Conservation (phyloP, 1,284 basidiomycete genomes). For the Microbotryum silenes-acaulis region DNA sequence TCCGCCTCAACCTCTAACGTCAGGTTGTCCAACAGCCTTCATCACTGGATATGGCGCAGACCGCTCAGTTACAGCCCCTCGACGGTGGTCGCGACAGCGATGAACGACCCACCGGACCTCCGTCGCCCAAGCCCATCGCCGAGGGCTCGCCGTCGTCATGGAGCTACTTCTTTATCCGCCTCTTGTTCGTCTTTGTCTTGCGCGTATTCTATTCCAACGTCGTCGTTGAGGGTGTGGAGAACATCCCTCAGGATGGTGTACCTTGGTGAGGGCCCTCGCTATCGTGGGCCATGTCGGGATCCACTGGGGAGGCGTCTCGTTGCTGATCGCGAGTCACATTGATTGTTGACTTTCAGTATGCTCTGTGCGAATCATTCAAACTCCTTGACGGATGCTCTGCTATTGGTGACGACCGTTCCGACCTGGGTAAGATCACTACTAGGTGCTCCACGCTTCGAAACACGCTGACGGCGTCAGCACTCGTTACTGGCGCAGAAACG, state of each 20-base stretch:
- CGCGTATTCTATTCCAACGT: slow-evolving; percentile 81
- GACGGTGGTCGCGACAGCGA: neutral
- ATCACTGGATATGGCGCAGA: too few relatives aligned
- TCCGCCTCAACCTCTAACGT: too few relatives aligned
- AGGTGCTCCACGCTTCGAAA: neutral
- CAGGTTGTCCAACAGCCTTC: too few relatives aligned
- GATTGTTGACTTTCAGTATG: slow-evolving; percentile 43
- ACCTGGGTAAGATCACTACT: slow-evolving; percentile 5
- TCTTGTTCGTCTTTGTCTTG: slow-evolving; percentile 64
- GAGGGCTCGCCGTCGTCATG: neutral
- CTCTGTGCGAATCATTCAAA: slow-evolving; percentile 76
- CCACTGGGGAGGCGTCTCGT: too few relatives aligned
- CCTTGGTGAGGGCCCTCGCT: slow-evolving; percentile 54
- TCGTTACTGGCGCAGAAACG: slow-evolving; percentile 46
- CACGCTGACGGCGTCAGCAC: neutral
- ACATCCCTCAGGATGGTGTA: slow-evolving; percentile 59
- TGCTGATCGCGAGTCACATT: slow-evolving; percentile 17
- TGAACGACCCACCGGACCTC: neutral
- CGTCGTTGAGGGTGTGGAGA: slow-evolving; percentile 66
- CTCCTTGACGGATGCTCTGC: slow-evolving; percentile 72
- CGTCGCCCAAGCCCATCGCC: neutral
- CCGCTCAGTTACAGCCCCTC: too few relatives aligned
- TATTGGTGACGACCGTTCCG: slow-evolving; percentile 35
- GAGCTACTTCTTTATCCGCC: slow-evolving; percentile 23
- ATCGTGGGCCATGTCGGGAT: too few relatives aligned